Evolutionary conservation across 148 eudicot genomes (phyloP).

Genomic region (Chenopodium suecicum): DNA sequence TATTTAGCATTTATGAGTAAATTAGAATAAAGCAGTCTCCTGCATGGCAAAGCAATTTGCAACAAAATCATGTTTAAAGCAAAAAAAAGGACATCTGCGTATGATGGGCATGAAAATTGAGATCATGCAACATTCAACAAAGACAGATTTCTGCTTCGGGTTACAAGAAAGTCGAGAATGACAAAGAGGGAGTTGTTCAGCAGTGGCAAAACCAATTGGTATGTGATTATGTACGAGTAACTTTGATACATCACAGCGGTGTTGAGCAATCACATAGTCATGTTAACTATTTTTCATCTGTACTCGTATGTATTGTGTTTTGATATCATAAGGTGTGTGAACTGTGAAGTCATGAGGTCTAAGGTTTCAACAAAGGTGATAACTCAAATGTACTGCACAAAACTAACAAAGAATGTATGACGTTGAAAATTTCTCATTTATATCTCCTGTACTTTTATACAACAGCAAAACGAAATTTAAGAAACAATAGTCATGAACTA

Average conservation of each 20-base stretch:
- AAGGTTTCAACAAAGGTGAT: too few relatives aligned
- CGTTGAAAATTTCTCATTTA: too few relatives aligned
- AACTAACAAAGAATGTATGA: too few relatives aligned
- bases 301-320: neutral
- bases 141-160: too few relatives aligned
- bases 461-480: too few relatives aligned
- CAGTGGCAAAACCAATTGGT: neutral
- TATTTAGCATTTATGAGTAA: neutral
- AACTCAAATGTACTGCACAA: too few relatives aligned
- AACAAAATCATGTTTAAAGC: neutral
- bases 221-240: neutral
- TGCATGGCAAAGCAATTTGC: neutral
- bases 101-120: too few relatives aligned
- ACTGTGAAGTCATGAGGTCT: too few relatives aligned
- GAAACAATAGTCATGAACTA: too few relatives aligned
- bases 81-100: too few relatives aligned
- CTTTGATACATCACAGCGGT: neutral
- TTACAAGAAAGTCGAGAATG: neutral
- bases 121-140: neutral
- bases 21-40: neutral
- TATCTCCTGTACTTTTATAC: too few relatives aligned
- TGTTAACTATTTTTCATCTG: neutral
- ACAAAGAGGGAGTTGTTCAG: neutral
- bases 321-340: neutral
- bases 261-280: neutral